These are phyloP conservation scores for Chlorella sp. DNA, from an alignment of 139 green algal species.

Conservation along the genomic window DNA sequence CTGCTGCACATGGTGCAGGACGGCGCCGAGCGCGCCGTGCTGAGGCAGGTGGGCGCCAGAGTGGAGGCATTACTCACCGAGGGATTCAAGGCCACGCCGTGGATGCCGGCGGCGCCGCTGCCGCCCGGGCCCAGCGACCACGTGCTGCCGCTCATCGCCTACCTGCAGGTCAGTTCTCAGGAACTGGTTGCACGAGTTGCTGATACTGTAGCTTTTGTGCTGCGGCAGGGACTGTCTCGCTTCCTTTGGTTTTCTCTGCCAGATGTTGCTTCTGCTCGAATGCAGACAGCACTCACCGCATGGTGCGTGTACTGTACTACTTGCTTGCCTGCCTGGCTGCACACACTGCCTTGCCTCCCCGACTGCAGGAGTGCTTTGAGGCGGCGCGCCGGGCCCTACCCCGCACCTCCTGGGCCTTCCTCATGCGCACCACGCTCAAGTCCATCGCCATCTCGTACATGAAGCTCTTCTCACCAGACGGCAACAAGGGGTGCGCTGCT, in stretches of 20 bases:
- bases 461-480: conserved; percentile 34
- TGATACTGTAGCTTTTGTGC: no score
- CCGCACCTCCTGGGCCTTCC: conserved; percentile 19
- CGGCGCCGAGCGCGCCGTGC: conserved; percentile 26
- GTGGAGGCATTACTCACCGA: conserved; percentile 30
- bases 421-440: conserved; percentile 31
- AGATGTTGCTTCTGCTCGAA: no score
- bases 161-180: conserved; percentile 41
- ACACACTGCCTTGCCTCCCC: no score
- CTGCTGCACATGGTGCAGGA: conserved; percentile 22
- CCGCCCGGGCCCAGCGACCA: conserved; percentile 19
- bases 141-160: conserved; percentile 42
- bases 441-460: conserved; percentile 39
- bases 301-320: no score
- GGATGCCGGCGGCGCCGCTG: conserved; percentile 36
- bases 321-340: no score
- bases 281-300: no score
- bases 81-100: conserved; percentile 23
- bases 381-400: conserved; percentile 16
- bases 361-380: not conserved
- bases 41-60: conserved; percentile 22
- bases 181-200: no score
- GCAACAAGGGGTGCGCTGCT: conserved; percentile 28
- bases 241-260: no score
- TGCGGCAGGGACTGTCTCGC: no score